phyloP scores from a whole-genome alignment of 2,329 filamentous ascomycete species.

The Colletotrichum noveboracense region DNA sequence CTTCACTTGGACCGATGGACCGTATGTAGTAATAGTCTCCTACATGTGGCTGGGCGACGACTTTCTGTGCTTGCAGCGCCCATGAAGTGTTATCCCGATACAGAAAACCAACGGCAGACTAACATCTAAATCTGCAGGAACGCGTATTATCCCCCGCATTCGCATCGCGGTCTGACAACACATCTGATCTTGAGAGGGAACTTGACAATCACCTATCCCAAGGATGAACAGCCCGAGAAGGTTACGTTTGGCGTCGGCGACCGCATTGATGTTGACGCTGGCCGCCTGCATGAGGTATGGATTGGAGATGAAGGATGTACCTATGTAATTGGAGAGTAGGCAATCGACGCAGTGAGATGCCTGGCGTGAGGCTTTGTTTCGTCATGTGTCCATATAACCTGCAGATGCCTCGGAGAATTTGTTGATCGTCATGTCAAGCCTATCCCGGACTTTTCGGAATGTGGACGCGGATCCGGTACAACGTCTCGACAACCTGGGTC shows the following conservation, averaged over 20 bases:
- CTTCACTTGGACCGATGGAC: constrained; percentile 74
- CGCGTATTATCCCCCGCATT: constrained; percentile 71
- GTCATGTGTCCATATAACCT: neutral
- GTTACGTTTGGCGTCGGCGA: constrained; percentile 65
- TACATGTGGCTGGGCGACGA: neutral
- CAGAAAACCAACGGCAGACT: neutral
- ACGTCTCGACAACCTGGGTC: neutral
- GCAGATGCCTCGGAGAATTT: neutral
- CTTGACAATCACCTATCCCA: constrained; percentile 70
- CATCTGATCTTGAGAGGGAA: constrained; percentile 71
- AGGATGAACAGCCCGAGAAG: constrained; percentile 60
- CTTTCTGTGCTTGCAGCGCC: neutral
- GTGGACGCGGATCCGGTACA: neutral
- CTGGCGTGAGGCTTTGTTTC: neutral
- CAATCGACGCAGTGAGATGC: neutral
- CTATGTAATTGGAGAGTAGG: constrained; percentile 68
- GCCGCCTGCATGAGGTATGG: constrained; percentile 72
- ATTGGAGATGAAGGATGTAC: constrained; percentile 70
- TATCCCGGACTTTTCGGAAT: neutral
- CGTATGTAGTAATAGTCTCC: constrained; percentile 55
- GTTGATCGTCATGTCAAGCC: neutral
- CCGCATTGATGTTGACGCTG: constrained; percentile 70
- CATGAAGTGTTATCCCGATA: neutral
- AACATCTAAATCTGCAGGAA: constrained; percentile 50
- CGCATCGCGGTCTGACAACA: constrained; percentile 68